A percentile compares a stretch with the other conserved stretches of the same genome.
phyloP scores from a whole-genome alignment of 139 green algal genomes.

The Chlamydomonas incerta region DNA sequence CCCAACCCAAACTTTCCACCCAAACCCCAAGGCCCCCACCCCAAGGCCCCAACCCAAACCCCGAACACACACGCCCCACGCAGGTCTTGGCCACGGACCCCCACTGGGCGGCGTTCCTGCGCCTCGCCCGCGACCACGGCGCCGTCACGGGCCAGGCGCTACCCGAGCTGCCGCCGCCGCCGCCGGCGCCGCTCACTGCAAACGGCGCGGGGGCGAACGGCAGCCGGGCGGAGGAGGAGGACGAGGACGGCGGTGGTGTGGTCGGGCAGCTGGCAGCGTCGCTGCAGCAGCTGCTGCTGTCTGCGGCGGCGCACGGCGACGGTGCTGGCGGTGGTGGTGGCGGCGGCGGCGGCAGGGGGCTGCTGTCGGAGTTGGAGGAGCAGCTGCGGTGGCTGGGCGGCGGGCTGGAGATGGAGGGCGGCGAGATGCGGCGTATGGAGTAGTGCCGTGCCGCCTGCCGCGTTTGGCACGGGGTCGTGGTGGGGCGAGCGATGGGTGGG shows the following conservation, averaged over 20 bases:
- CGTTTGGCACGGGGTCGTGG: too few relatives aligned
- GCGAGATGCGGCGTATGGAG: slow-evolving; percentile 31
- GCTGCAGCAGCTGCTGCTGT: slow-evolving; percentile 31
- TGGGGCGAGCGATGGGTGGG: too few relatives aligned
- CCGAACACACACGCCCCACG: too few relatives aligned
- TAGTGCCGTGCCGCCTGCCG: too few relatives aligned
- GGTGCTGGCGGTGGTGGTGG: too few relatives aligned
- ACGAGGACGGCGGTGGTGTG: neutral
- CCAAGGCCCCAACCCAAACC: too few relatives aligned
- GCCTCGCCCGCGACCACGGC: neutral
- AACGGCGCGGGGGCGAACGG: neutral
- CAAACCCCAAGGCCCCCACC: too few relatives aligned
- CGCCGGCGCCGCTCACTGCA: neutral
- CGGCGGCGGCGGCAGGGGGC: neutral
- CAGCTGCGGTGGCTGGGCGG: neutral
- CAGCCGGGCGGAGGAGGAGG: slow-evolving; percentile 7
- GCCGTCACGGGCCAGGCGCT: slow-evolving; percentile 21
- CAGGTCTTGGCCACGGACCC: slow-evolving; percentile 41
- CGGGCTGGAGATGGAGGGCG: slow-evolving; percentile 11
- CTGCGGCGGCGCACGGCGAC: too few relatives aligned
- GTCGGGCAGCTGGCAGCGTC: neutral
- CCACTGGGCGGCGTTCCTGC: slow-evolving; percentile 41
- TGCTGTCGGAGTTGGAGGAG: neutral
- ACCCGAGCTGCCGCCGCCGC: neutral
- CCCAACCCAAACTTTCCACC: too few relatives aligned